Conservation (phyloP, 495 filamentous ascomycete genomes). For the Talaromyces nanjingensis region DNA sequence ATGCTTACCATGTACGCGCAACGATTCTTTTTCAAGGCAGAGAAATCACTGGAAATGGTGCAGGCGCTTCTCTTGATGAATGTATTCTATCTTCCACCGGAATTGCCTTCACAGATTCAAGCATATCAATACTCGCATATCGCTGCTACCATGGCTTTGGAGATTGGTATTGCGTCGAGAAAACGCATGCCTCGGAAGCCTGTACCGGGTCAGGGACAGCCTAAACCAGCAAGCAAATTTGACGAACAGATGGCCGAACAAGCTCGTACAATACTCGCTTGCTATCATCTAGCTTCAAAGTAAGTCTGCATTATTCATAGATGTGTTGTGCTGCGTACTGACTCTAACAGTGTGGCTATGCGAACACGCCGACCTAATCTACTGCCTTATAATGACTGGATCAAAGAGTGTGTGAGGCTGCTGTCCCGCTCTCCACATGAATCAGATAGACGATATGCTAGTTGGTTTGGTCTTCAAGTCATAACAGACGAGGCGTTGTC, state of each 20-base stretch:
- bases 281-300: conserved; percentile 41
- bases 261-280: conserved; percentile 37
- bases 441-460: conserved; percentile 34
- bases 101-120: conserved; percentile 39
- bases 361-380: conserved; percentile 43
- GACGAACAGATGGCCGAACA: conserved; percentile 35
- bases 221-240: conserved; percentile 9
- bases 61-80: conserved; percentile 43
- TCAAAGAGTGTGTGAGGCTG: conserved; percentile 37
- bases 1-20: conserved; percentile 40
- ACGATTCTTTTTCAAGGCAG: conserved; percentile 39
- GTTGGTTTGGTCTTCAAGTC: conserved; percentile 38
- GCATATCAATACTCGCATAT: conserved; percentile 50
- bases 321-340: not conserved
- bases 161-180: conserved; percentile 42
- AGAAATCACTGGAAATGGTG: conserved; percentile 48
- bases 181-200: conserved; percentile 17
- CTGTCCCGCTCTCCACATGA: conserved; percentile 30
- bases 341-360: conserved; percentile 36
- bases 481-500: conserved; percentile 43
- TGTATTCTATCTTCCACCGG: conserved; percentile 44
- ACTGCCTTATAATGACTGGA: conserved; percentile 43
- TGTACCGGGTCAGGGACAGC: conserved; percentile 13
- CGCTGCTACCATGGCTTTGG: conserved; percentile 46
- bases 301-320: conserved; percentile 15